phyloP scores from a whole-genome alignment of 306 rosid genomes.

The Malus fusca region DNA sequence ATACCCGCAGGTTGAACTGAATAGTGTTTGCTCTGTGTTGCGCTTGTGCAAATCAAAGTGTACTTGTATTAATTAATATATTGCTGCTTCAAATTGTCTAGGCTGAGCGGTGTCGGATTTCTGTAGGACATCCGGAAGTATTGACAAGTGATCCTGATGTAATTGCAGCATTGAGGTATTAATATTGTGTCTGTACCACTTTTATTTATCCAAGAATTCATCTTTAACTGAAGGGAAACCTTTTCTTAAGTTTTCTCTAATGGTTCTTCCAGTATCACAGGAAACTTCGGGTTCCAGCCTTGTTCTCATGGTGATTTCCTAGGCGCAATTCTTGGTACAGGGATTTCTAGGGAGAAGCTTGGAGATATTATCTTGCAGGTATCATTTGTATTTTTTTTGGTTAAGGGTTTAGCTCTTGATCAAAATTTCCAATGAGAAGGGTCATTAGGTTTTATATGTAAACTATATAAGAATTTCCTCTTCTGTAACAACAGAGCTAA shows the following conservation, averaged over 20 bases:
- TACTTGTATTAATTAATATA: background rate
- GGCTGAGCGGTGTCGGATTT: slow-evolving; percentile 94
- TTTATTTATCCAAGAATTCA: slow-evolving; percentile 7
- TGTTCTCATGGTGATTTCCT: too few relatives aligned
- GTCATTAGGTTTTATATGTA: background rate
- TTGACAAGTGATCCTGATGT: slow-evolving; percentile 78
- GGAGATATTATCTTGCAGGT: slow-evolving; percentile 92
- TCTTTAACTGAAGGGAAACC: background rate
- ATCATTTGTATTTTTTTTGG: background rate
- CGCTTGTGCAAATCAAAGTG: background rate
- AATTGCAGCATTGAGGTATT: slow-evolving; percentile 75
- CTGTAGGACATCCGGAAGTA: slow-evolving; percentile 73
- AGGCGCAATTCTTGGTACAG: slow-evolving; percentile 42
- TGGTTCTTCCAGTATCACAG: slow-evolving; percentile 56
- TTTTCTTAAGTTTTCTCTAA: background rate
- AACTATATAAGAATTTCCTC: background rate
- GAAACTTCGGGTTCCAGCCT: slow-evolving; percentile 68
- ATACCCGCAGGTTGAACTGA: slow-evolving; percentile 67
- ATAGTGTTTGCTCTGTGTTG: slow-evolving; percentile 1
- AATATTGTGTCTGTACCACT: background rate
- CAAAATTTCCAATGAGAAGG: background rate
- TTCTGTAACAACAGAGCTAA: background rate
- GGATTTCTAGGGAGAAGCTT: slow-evolving; percentile 72
- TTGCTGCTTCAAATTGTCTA: slow-evolving; percentile 21
- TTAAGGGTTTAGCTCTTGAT: background rate